Conservation (phyloP, 2,329 filamentous ascomycete genomes). For the Ceratocystiopsis brevicomis region DNA sequence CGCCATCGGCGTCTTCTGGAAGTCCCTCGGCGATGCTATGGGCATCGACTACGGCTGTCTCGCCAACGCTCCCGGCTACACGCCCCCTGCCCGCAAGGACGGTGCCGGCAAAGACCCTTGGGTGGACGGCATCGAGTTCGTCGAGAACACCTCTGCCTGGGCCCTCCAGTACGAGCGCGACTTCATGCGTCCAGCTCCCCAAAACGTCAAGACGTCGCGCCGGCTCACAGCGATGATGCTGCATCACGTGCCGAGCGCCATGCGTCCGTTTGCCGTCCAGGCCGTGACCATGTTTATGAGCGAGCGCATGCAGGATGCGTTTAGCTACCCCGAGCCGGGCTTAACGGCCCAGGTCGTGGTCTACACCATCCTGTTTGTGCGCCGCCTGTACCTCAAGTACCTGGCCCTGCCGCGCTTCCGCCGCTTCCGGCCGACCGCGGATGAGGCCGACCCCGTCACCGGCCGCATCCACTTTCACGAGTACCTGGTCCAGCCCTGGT, state of each 20-base stretch:
- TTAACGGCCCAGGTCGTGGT: constrained; percentile 21
- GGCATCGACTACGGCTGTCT: constrained; percentile 33
- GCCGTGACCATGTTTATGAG: constrained; percentile 43
- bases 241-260: constrained; percentile 28
- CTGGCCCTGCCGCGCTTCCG: constrained; percentile 38
- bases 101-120: constrained; percentile 14
- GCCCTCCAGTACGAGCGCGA: constrained; percentile 37
- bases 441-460: constrained; percentile 29
- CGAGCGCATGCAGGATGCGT: constrained; percentile 41
- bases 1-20: constrained; percentile 52
- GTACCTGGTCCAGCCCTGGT: constrained; percentile 47
- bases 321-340: constrained; percentile 31
- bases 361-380: constrained; percentile 27
- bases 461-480: constrained; percentile 29
- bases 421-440: constrained; percentile 19
- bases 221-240: constrained; percentile 42
- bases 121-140: constrained; percentile 32
- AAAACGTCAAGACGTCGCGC: constrained; percentile 33
- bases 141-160: constrained; percentile 28
- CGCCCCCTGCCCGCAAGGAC: too few species aligned
- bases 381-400: constrained; percentile 37
- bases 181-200: constrained; percentile 33
- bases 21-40: constrained; percentile 51
- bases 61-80: constrained; percentile 13
- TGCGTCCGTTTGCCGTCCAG: constrained; percentile 28